Conservation (phyloP, 805 yeast species). For the Spathaspora gorwiae region DNA sequence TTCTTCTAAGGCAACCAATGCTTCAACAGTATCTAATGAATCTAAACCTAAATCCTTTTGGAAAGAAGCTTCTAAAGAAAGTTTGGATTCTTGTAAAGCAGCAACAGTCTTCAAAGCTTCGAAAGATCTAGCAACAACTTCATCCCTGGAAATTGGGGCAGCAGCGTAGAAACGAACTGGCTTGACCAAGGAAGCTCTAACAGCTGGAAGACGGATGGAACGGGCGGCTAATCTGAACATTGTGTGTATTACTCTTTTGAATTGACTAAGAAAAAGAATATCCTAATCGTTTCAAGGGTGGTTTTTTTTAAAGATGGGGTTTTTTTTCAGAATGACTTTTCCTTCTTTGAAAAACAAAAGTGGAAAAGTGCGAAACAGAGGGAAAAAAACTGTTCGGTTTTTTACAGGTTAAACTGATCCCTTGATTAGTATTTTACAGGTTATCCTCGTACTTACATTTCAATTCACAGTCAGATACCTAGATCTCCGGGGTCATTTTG, state of each 20-base stretch:
- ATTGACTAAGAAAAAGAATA: no score
- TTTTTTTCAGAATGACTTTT: background rate
- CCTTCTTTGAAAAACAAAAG: no score
- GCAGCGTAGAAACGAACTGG: constrained; percentile 54
- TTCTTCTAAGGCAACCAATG: constrained; percentile 93
- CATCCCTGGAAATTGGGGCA: constrained; percentile 66
- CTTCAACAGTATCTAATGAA: constrained; percentile 92
- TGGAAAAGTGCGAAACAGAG: no score
- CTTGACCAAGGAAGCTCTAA: constrained; percentile 25
- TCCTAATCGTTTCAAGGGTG: no score
- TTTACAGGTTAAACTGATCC: no score
- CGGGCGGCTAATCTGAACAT: constrained; percentile 56
- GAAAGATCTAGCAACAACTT: constrained; percentile 75
- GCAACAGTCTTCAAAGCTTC: constrained; percentile 65
- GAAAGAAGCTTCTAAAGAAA: constrained; percentile 48
- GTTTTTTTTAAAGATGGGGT: background rate
- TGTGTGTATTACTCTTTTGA: constrained; percentile 7
- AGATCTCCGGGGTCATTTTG: no score
- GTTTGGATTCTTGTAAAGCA: constrained; percentile 42
- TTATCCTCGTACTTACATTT: no score
- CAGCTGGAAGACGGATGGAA: constrained; percentile 30
- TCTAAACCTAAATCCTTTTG: constrained; percentile 81
- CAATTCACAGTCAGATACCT: no score
- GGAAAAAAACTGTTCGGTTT: no score
- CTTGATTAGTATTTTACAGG: no score